Base-by-base conservation (phyloP, 805 yeast genomes). In the Cyberlindnera petersonii region DNA sequence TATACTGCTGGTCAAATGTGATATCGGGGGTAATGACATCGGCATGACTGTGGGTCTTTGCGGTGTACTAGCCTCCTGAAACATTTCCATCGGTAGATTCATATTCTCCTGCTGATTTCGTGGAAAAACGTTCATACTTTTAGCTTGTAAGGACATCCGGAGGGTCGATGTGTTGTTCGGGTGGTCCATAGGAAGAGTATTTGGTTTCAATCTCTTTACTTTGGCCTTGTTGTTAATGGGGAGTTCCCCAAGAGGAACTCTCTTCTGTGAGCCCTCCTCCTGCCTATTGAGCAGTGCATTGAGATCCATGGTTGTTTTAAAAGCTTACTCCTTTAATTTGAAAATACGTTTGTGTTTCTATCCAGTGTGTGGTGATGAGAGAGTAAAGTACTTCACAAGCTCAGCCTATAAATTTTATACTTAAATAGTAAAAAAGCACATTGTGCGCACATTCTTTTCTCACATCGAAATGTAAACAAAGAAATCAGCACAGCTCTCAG, bases 321-420 rank as follows among this genome's bases (percentile, higher is more conserved):
- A n/a, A n/a, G n/a, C n/a, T n/a, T n/a, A n/a, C n/a, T n/a, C n/a
- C n/a, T 29, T 21, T 15, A n/a, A 11, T 19, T 8, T 5, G n/a
- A 14, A 19, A 17, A 8, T 19, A 17, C 19, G n/a, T 10, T 11
- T 9, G 56, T 62, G 31, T n/a, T n/a, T n/a, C n/a, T n/a, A n/a
- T n/a, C n/a, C n/a, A n/a, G n/a, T 61, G 82, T 50, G 8, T 13
- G 30, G 23, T 11, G 11, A 29, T 27, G 26, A 22, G 9, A 6
- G 8, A 11, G 15, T 20, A 14, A n/a, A n/a, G n/a, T n/a, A n/a
- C n/a, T n/a, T n/a, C n/a, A n/a, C n/a, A n/a, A n/a, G n/a, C n/a
- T n/a, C n/a, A n/a, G n/a, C n/a, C n/a, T n/a, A n/a, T n/a, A n/a
- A n/a, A n/a, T n/a, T n/a, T n/a, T n/a, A n/a, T n/a, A n/a, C n/a